Percentiles rank a stretch among this genome's conserved stretches.
These are phyloP conservation scores for Cladophialophora immunda DNA, from an alignment of 2,329 filamentous ascomycete species.

Conservation along the genomic window DNA sequence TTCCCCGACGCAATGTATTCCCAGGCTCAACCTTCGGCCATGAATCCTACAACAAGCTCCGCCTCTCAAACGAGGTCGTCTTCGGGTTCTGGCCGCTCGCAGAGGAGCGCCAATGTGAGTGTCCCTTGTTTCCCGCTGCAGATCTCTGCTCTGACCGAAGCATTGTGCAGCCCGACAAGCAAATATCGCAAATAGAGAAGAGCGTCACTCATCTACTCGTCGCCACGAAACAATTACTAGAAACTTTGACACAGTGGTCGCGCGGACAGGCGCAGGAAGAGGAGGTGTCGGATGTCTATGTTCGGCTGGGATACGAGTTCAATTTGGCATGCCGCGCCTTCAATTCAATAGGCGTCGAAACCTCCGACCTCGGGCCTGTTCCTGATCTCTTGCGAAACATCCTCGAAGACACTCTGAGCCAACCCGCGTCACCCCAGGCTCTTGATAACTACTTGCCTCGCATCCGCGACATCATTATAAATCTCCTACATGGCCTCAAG, in stretches of 20 bases:
- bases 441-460: conserved; percentile 91
- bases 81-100: conserved; percentile 36
- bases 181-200: conserved; percentile 97
- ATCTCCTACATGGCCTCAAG: conserved; percentile 92
- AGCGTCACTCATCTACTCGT: conserved; percentile 97
- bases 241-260: conserved; percentile 98
- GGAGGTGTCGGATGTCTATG: conserved; percentile 97
- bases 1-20: conserved; percentile 25
- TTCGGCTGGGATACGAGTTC: conserved; percentile 96
- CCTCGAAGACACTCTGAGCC: conserved; percentile 92
- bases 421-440: conserved; percentile 92
- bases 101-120: conserved; percentile 54
- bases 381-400: conserved; percentile 90
- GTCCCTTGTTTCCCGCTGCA: conserved; percentile 45
- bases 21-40: conserved; percentile 21
- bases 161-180: conserved; percentile 67
- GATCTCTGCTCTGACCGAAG: conserved; percentile 17
- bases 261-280: conserved; percentile 89
- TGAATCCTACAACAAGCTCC: conserved; percentile 24
- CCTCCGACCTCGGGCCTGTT: conserved; percentile 90
- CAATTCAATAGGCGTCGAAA: conserved; percentile 95
- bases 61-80: conserved; percentile 32
- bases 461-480: conserved; percentile 98
- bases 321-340: conserved; percentile 98
- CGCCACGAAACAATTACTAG: conserved; percentile 95